Evolutionary conservation across 2,329 filamentous ascomycete genomes (phyloP), one percentile per base, ranked within the genome.

Genomic region (Colletotrichum viniferum): DNA sequence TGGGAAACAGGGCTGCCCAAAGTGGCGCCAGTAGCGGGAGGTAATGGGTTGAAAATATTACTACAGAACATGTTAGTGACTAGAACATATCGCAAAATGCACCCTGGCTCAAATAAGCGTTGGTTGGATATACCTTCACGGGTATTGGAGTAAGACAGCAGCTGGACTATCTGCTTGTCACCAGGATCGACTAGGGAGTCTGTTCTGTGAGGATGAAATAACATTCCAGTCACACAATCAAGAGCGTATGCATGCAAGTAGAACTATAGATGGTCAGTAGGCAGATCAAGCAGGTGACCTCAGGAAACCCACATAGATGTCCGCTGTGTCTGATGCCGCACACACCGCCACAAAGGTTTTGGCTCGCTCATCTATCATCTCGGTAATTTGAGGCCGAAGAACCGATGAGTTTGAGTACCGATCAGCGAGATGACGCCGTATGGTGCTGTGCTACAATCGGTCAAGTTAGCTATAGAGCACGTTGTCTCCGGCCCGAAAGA

Each of bases 401-500:
- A 52, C 21, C 5, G 21, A 52, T 10, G 48, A 52, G 48, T 52
- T 52, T n/a, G 48, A 52, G 21, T 52, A 52, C 48, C 18, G 18
- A 21, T 52, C 48, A 13, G 48, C 48, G n/a, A 52, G 48, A n/a
- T 52, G 48, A 8, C 48, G 18, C 48, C 48, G 48, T 52, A 52
- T 52, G 9, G 8, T 10, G 4, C 48, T 52, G 21, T 52, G 48
- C 48, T 52, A 13, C 6, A 52, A 52, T 21, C 48, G 18, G 18
- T 52, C 48, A 52, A 9, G n/a, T 52, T 13, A 52, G 48, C n/a
- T 4, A 21, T 7, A 52, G 18, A 13, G 12, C 1, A 8, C 21
- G 48, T 10, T 2, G 18, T 6, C 9, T 21, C 9, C 18, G 18
- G 5, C 0, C 43, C 4, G 8, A 21, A 12, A 52, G 7, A 0